Base-by-base conservation (phyloP, 352 stramenopile genomes). In the Blastocystis sp. region DNA sequence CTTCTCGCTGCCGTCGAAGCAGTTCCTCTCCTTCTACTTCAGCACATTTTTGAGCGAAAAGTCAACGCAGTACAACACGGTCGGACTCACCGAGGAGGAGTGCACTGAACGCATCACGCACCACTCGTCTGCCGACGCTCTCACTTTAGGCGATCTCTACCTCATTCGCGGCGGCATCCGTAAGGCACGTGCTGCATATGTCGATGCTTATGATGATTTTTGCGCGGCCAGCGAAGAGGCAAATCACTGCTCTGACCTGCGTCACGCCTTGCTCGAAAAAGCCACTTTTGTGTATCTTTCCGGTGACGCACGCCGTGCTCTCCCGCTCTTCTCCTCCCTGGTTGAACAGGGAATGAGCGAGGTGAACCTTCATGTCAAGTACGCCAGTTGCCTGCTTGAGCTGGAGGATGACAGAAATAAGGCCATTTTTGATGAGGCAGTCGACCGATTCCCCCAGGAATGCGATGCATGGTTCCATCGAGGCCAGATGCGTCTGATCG, bases 11-110 rank as follows among this genome's bases (percentile, higher is more conserved):
- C 77, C 77, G 29, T 88, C 77, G 23, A 64, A 77, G 43, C 62
- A 76, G 66, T 88, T 88, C 29, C n/a, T 88, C 2, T 34, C 77
- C 3, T 77, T 88, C 23, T 88, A 88, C 50, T 79, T 88, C 66
- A 43, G 18, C 47, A 88, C 77, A 15, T 15, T 88, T 23, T 15
- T 39, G 0, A 79, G 62, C 63, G 77, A 88, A 61, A 77, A 61
- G 55, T 29, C 37, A n/a, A 61, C 43, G 29, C 11, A 29, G 29
- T 79, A 79, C 37, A 88, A 88, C 53, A 29, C 62, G 1, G 20
- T 39, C 9, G 41, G 76, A 34, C 34, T 77, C 41, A 29, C 56
- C 59, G n/a, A 63, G 11, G 41, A 88, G 50, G 56, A 88, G 50
- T 34, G 75, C 9, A 59, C 77, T 5, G n/a, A 69, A 29, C 59